These are phyloP conservation scores for Penicillium sp. DNA, from an alignment of 2,329 filamentous ascomycete genomes.

Conservation along the genomic window DNA sequence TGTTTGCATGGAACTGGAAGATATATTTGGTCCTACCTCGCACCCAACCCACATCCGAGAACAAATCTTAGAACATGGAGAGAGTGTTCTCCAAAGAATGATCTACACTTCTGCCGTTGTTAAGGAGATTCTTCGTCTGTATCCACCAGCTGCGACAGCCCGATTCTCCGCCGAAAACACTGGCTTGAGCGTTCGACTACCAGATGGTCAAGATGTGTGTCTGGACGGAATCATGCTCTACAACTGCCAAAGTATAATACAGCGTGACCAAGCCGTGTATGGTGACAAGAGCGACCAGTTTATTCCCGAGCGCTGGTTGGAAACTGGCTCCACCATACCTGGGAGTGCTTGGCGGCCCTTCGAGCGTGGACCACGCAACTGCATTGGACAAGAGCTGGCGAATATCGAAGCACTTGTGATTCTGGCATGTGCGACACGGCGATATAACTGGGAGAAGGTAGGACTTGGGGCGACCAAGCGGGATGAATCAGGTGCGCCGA, in stretches of 20 bases:
- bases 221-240: neutral
- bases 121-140: slow-evolving; percentile 48
- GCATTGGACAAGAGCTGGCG: slow-evolving; percentile 45
- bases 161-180: slow-evolving; percentile 7
- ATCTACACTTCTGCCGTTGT: slow-evolving; percentile 47
- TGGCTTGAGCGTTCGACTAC: slow-evolving; percentile 6
- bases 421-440: slow-evolving; percentile 11
- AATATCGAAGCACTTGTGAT: slow-evolving; percentile 34
- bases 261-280: slow-evolving; percentile 15
- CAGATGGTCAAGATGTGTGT: neutral
- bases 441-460: slow-evolving; percentile 15
- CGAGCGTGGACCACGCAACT: slow-evolving; percentile 42
- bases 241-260: slow-evolving; percentile 9
- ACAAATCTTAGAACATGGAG: slow-evolving; percentile 29
- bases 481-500: neutral
- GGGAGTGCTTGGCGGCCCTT: slow-evolving; percentile 44
- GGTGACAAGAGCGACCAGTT: slow-evolving; percentile 21
- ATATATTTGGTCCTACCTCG: slow-evolving; percentile 42
- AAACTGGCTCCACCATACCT: slow-evolving; percentile 17
- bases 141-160: slow-evolving; percentile 33
- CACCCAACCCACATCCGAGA: slow-evolving; percentile 19
- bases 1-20: slow-evolving; percentile 46
- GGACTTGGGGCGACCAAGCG: slow-evolving; percentile 11
- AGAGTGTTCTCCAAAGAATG: slow-evolving; percentile 40
- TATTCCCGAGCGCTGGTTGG: slow-evolving; percentile 33